phyloP scores from a whole-genome alignment of 768 basidiomycete genomes.

The Rhizopogon roseolus region DNA sequence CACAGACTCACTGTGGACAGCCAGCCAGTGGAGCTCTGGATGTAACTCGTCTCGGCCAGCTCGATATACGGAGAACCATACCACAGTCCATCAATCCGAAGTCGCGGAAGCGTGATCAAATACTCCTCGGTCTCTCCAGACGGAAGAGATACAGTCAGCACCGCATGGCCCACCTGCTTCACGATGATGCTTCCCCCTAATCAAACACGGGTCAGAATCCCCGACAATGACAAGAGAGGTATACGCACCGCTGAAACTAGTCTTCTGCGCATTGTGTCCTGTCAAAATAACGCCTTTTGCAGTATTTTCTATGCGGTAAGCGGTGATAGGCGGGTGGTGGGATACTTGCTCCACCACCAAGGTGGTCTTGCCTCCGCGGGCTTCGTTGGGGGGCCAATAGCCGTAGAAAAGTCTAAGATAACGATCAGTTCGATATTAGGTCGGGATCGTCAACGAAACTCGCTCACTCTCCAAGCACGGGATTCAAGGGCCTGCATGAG shows the following conservation, averaged over 20 bases:
- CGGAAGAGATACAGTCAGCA: constrained; percentile 63
- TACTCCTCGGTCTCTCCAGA: constrained; percentile 61
- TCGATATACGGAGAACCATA: constrained; percentile 91
- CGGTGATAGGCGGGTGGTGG: constrained; percentile 88
- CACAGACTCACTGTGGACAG: constrained; percentile 38
- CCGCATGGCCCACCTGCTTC: constrained; percentile 92
- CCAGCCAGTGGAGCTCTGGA: constrained; percentile 64
- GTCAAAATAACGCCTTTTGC: constrained; percentile 69
- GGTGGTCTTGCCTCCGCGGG: constrained; percentile 72
- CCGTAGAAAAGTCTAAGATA: constrained; percentile 75
- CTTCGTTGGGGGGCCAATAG: constrained; percentile 67
- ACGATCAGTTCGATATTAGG: not conserved
- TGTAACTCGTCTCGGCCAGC: constrained; percentile 76
- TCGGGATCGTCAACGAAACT: not conserved
- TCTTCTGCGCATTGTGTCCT: constrained; percentile 95
- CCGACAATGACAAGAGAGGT: not conserved
- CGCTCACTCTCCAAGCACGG: constrained; percentile 87
- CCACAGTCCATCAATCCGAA: constrained; percentile 94
- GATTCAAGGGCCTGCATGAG: constrained; percentile 77
- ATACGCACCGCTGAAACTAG: constrained; percentile 71
- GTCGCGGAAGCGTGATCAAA: constrained; percentile 86
- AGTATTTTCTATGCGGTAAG: constrained; percentile 82
- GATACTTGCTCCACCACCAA: constrained; percentile 95
- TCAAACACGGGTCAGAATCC: not conserved
- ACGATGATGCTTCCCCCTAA: constrained; percentile 74